Evolutionary conservation across 2,329 filamentous ascomycete species (phyloP), one percentile per base, ranked within the genome.

Genomic region (Exserohilum rostratum): DNA sequence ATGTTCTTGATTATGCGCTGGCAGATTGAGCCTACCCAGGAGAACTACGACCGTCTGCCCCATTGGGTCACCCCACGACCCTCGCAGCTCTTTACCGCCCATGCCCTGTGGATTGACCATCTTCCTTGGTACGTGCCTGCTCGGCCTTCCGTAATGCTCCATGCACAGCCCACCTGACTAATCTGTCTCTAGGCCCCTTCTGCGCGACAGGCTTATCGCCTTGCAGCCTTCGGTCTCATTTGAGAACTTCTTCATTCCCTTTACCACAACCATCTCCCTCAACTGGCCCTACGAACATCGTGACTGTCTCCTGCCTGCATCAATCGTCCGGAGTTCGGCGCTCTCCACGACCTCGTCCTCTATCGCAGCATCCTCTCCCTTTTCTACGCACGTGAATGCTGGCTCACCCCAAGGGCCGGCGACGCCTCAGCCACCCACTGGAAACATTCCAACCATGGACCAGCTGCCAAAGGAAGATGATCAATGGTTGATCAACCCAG

Each of bases 1-100:
- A 96, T 96, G 90, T 96, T 96, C 75, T 82, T 93, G 29, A 71
- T 92, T 60, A 91, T 95, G 87, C 76, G 78, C 37, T 96, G 92
- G 90, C 87, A 91, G 71, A 89, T 96, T 52, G 85, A 85, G 25
- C 91, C 91, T 0, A 90, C 90, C 0, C 82, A 83, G 56, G 88
- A 92, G 63, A 96, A 92, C 76, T 93, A 90, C 73, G 85, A 91
- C 20, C 83, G 89, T 3, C 77, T 96, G 10, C 91, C 92, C 0
- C 80, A 86, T 4, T 96, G 89, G 86, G 77, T 87, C 34, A 83
- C 82, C 0, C 91, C 92, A 1, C 79, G 83, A 1, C 80, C 84
- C 0, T 82, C 82, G 6, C 91, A 96, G 70, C 76, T 90, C 13
- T 81, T 85, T 50, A 82, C 78, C 0, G 77, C 85, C 0, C 92